These are phyloP conservation scores for Naganishia vishniacii DNA, from an alignment of 768 basidiomycete species.

Conservation along the genomic window DNA sequence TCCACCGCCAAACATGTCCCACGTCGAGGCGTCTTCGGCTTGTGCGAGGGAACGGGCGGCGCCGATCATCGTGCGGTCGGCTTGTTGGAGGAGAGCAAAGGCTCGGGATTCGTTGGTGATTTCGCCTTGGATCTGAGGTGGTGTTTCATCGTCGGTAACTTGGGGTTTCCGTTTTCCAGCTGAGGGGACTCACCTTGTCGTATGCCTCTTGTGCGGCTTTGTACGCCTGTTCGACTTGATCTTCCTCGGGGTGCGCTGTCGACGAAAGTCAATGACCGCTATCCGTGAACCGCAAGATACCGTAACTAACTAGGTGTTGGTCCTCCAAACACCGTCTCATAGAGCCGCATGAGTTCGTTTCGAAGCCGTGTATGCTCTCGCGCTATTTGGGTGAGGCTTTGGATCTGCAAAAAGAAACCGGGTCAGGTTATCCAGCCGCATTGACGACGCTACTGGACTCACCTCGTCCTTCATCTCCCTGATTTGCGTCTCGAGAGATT, in stretches of 20 bases:
- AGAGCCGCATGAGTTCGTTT: conserved; percentile 16
- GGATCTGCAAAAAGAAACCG: conserved; percentile 5
- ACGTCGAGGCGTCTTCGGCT: conserved; percentile 22
- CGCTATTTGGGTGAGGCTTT: conserved; percentile 19
- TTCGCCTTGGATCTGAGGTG: conserved; percentile 21
- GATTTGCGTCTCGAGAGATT: conserved; percentile 17
- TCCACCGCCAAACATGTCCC: conserved; percentile 29
- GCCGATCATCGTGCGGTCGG: conserved; percentile 15
- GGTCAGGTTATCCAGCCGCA: no score
- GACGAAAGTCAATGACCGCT: not conserved
- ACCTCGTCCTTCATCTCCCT: conserved; percentile 25
- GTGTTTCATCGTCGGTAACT: no score
- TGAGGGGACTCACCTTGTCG: conserved; percentile 11
- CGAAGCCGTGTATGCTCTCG: conserved; percentile 22
- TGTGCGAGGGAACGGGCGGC: conserved; percentile 11
- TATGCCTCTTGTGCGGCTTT: conserved; percentile 14
- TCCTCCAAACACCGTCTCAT: conserved; percentile 22
- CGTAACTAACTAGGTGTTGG: conserved; percentile 13
- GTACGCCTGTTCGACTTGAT: conserved; percentile 25
- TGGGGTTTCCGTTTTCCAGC: no score
- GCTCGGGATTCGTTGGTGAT: conserved; percentile 26
- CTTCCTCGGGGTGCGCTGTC: conserved; percentile 25
- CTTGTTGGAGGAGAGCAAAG: conserved; percentile 20
- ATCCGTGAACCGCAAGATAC: not conserved
- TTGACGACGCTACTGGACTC: not conserved